phyloP scores from a whole-genome alignment of 176 grass and related monocot species.

The Leersia perrieri region DNA sequence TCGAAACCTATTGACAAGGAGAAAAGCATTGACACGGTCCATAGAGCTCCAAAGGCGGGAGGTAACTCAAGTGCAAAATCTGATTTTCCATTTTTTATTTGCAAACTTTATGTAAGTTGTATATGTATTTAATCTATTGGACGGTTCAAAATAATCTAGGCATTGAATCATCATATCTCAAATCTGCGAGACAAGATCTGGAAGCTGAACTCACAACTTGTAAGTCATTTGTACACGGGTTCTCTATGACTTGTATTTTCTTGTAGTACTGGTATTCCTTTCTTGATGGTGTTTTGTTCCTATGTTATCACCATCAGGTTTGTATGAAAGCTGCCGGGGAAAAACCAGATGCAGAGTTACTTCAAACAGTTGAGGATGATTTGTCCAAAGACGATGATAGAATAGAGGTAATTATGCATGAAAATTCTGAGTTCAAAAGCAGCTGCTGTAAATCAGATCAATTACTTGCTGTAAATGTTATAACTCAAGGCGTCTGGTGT shows the following conservation, averaged over 20 bases:
- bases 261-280: constrained; percentile 5
- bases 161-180: constrained; percentile 78
- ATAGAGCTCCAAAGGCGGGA: constrained; percentile 94
- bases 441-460: background rate
- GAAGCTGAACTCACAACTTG: constrained; percentile 76
- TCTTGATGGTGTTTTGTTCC: background rate
- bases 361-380: constrained; percentile 43
- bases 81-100: background rate
- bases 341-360: constrained; percentile 35
- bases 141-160: constrained; percentile 49
- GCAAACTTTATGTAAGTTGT: background rate
- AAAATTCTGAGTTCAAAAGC: background rate
- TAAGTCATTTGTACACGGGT: constrained; percentile 29
- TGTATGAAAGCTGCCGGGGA: constrained; percentile 42
- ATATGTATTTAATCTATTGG: background rate
- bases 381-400: constrained; percentile 40
- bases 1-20: constrained; percentile 67
- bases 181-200: constrained; percentile 55
- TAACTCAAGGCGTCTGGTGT: background rate
- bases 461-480: background rate
- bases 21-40: constrained; percentile 74
- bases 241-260: background rate
- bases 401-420: constrained; percentile 53
- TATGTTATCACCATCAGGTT: constrained; percentile 37
- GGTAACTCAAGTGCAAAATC: constrained; percentile 44